Conservation (phyloP, 257 asterid genomes). For the Pogostemon cablin region DNA sequence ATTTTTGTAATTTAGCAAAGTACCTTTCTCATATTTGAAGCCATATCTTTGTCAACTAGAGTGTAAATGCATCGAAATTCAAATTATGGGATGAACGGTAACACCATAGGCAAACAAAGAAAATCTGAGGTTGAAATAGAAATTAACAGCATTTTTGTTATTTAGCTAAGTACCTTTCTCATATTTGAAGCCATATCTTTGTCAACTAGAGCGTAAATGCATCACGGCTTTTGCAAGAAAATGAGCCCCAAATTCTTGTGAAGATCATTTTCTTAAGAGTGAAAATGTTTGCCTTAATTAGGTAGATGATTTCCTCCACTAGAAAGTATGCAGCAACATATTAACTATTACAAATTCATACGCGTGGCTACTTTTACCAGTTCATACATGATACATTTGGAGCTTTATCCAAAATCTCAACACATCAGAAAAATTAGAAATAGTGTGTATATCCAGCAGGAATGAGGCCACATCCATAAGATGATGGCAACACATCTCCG, state of each 20-base stretch:
- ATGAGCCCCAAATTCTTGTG: conserved; percentile 8
- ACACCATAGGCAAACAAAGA: conserved; percentile 20
- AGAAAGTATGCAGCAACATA: neutral
- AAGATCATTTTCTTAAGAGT: neutral
- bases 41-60: conserved; percentile 11
- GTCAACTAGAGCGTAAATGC: conserved; percentile 18
- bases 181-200: conserved; percentile 4
- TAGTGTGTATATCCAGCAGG: neutral
- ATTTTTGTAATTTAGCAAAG: conserved; percentile 1
- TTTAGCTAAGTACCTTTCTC: neutral
- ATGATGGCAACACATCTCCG: conserved; percentile 5
- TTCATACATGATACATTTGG: neutral
- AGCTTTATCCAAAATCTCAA: conserved; percentile 9
- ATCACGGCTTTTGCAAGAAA: conserved; percentile 10
- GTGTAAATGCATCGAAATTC: neutral
- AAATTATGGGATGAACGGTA: neutral
- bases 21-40: neutral
- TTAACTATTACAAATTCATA: neutral
- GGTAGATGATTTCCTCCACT: conserved; percentile 7
- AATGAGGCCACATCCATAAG: neutral
- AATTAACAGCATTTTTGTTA: neutral
- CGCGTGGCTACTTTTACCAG: neutral
- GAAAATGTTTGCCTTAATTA: neutral
- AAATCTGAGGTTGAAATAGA: conserved; percentile 14
- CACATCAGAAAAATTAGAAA: conserved; percentile 2